Base-by-base conservation (phyloP, 2,329 filamentous ascomycete species). In the Curvularia hawaiiensis region DNA sequence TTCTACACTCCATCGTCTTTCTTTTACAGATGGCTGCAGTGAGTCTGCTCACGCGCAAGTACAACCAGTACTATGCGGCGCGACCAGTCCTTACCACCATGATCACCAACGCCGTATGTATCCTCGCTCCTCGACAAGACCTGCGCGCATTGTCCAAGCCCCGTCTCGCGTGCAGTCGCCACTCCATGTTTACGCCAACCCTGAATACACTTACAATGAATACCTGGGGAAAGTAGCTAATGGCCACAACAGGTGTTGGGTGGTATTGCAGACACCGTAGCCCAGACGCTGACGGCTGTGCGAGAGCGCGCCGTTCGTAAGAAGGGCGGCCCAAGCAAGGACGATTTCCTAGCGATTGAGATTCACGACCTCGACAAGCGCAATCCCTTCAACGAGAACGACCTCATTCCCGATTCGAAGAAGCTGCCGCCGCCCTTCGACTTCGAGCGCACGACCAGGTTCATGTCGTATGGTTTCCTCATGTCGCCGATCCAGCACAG, bases 71-170 rank as follows among this genome's bases (percentile, higher is more conserved):
- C 81, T 99, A 98, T 85, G 89, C 91, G 66, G 88, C 92, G 73
- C 90, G 91, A 73, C 95, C 74, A 90, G 91, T 99, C 41, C 86
- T 99, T 71, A 99, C 95, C 61, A 99, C 96, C 79, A 99, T 99
- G 94, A 91, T 97, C 74, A 97, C 94, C 76, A 99, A 99, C 80
- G 91, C 95, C 66, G 89, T 90, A 86, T 73, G 85, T 75, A 52
- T n/a, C 39, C 47, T 24, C 26, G n/a, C 14, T 40, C 50, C 4
- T 12, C 38, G n/a, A n/a, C 24, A 33, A 38, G 14, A 24, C 40
- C 28, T 44, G 50, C 44, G 44, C 50, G 18, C 44, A 40, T 45
- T 22, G 12, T 44, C 16, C n/a, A 18, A 47, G 20, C 20, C 52
- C 31, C 28, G 39, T 50, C n/a, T 28, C 56, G 47, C 45, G 38